Percentiles rank a stretch among this genome's conserved stretches.
Conservation (phyloP, 345 rosid genomes). For the Moringa oleifera region DNA sequence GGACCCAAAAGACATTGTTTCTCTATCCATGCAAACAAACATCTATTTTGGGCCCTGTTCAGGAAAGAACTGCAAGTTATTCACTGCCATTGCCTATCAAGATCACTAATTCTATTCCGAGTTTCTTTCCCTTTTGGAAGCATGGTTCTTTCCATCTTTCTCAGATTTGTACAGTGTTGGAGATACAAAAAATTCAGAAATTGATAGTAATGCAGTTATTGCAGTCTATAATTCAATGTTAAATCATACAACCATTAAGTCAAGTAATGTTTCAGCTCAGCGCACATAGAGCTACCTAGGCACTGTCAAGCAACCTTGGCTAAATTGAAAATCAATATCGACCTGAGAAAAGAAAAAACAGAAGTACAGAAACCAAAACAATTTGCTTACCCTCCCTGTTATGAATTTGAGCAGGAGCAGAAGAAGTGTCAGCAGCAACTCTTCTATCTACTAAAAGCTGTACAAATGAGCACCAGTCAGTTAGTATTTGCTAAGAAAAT, state of each 20-base stretch:
- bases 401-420: slow-evolving; percentile 37
- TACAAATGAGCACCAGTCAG: background rate
- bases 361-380: background rate
- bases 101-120: background rate
- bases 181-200: background rate
- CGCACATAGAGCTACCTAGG: too few relatives aligned
- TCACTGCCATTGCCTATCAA: background rate
- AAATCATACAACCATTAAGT: background rate
- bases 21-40: background rate
- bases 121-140: background rate
- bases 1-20: background rate
- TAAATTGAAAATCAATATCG: background rate
- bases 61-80: background rate
- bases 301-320: too few relatives aligned
- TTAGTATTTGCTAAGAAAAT: background rate
- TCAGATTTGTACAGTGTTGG: background rate
- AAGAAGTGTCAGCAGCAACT: slow-evolving; percentile 18
- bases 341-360: background rate
- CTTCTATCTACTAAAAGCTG: slow-evolving; percentile 29
- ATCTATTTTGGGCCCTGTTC: background rate
- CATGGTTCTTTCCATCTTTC: background rate
- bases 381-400: slow-evolving; percentile 33
- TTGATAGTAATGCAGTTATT: background rate
- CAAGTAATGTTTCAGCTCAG: background rate
- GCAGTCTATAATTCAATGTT: background rate